Conservation (phyloP, 139 green algal genomes). For the Penium margaritaceum region DNA sequence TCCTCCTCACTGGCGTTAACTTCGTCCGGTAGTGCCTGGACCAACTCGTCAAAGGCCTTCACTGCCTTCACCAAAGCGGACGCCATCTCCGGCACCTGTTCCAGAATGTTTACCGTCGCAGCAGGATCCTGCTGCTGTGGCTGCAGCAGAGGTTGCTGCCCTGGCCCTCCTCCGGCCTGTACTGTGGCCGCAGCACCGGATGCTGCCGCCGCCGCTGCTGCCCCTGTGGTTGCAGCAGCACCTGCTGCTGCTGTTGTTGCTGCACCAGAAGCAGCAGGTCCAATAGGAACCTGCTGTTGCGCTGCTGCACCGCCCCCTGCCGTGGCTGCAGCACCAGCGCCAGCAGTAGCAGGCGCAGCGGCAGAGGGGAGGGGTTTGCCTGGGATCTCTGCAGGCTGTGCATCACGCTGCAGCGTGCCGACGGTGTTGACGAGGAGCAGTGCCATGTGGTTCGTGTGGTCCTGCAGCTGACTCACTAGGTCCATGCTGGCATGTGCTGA, state of each 20-base stretch:
- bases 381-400: slow-evolving; percentile 18
- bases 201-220: too few species aligned
- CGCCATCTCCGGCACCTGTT: slow-evolving; percentile 9
- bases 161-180: too few species aligned
- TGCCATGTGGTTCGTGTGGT: slow-evolving; percentile 42
- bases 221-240: not conserved
- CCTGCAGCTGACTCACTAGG: slow-evolving; percentile 39
- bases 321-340: not conserved
- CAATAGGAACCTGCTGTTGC: not conserved
- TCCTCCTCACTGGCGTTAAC: slow-evolving; percentile 11
- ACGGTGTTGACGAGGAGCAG: slow-evolving; percentile 43
- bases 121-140: not conserved
- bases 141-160: too few species aligned
- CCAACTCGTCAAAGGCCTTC: slow-evolving; percentile 15
- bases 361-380: slow-evolving; percentile 7
- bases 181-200: too few species aligned
- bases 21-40: slow-evolving; percentile 2
- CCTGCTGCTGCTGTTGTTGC: not conserved
- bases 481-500: slow-evolving; percentile 25
- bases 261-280: not conserved
- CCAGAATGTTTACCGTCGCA: not conserved
- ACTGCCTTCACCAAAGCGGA: slow-evolving; percentile 10
- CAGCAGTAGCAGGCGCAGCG: not conserved
- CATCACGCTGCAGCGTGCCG: slow-evolving; percentile 36
- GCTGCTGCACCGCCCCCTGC: not conserved